Base-by-base conservation (phyloP, 2,329 filamentous ascomycete species). In the Myriangium duriaei region DNA sequence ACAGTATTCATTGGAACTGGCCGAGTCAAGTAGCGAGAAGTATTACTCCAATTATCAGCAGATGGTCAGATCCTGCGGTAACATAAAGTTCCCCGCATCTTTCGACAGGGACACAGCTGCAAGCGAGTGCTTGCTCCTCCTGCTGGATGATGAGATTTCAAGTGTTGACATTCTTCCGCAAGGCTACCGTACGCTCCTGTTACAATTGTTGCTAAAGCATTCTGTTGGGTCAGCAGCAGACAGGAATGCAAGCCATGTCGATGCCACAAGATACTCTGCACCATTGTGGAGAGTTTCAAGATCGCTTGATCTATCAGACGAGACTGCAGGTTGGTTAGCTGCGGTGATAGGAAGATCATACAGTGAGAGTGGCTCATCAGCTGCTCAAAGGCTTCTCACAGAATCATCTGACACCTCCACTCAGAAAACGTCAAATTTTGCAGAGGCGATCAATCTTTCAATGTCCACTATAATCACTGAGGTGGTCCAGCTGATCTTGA, bases 301-400 rank as follows among this genome's bases (percentile, higher is more conserved):
- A n/a, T 10, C 16, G 4, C 15, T 39, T 5, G n/a, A 13, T 4
- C 10, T 34, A 4, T 26, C 32, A 10, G 30, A 72, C 16, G 71
- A 75, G 11, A 95, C 91, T 54, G 63, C 85, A 1, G 64, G 82
- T 1, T 98, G 92, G 92, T 81, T 83, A 31, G 87, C 83, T 3
- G 73, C 79, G 45, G 80, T 87, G 2, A 67, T 96, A 31, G 91
- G 92, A 5, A 74, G 85, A 53, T 79, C 84, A 10, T 39, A 39
- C 30, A 33, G 36, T 28, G 9, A 21, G 10, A 7, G 15, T 15
- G 36, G 36, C 9, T 30, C 36, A 12, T 16, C 21, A 13, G 19
- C 18, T 10, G 15, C 28, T n/a, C 17, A 18, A 30, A 15, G 21
- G n/a, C 24, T 37, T 15, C 16, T 31, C 14, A 14, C 35, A 30